Base-by-base conservation (phyloP, 305 asterid species). In the Andrographis paniculata region DNA sequence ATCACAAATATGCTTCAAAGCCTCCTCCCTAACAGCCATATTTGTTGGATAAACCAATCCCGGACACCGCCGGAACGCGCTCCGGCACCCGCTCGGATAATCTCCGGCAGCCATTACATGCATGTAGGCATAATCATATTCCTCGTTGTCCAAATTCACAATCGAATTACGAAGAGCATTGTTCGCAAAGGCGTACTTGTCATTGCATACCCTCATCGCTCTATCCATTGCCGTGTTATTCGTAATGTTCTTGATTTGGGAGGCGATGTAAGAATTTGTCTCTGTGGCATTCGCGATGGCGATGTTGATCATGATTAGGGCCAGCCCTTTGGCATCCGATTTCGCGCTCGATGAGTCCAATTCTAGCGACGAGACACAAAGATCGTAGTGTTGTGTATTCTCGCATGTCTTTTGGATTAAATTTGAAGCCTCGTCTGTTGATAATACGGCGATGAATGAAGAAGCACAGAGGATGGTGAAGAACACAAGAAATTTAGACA, bases 21-120 rank as follows among this genome's bases (percentile, higher is more conserved):
- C 93, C 13, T 85, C 78, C 46, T 76, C 94, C 54, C 83, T 76
- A 20, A 20, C 39, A 9, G 77, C 93, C 24, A 88, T 60, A 21
- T 75, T 76, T n/a, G 52, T 45, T 9, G 97, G 97, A 60, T 84
- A 84, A 35, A 55, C 43, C 47, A 85, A 43, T 2, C 68, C 64
- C 0, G 77, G 63, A 33, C 64, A 23, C 57, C 78, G 57, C 69
- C 39, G 71, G 40, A 81, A 88, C 0, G 76, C 80, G 20, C 67
- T 64, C 4, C 49, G 92, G 24, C 97, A 88, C 0, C 72, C 74
- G 14, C 70, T 77, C n/a, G 97, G 95, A 30, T 88, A 88, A 61
- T 88, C 97, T 0, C 78, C 72, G 0, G 97, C 97, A 0, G 93
- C 97, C 87, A 74, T 77, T 6, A 82, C 93, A 37, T 83, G 78